phyloP scores from a whole-genome alignment of 805 yeast species.

The Zygosaccharomyces bailii region DNA sequence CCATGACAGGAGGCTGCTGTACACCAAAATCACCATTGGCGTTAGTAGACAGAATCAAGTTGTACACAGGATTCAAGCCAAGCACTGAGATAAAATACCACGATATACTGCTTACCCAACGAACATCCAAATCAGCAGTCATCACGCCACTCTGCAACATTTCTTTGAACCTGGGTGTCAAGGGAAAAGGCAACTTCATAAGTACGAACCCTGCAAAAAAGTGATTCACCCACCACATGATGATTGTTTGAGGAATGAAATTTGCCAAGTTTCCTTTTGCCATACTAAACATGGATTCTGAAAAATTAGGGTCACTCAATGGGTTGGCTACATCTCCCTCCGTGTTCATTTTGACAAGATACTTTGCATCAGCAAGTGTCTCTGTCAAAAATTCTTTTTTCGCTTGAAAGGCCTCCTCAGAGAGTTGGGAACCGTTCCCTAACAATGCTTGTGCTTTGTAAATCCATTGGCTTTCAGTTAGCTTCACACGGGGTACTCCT shows the following conservation, averaged over 20 bases:
- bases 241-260: slow-evolving; percentile 85
- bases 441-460: slow-evolving; percentile 57
- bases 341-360: slow-evolving; percentile 46
- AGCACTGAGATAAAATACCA: slow-evolving; percentile 91
- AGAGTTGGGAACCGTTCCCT: slow-evolving; percentile 50
- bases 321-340: slow-evolving; percentile 51
- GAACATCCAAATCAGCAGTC: slow-evolving; percentile 79
- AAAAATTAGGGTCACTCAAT: slow-evolving; percentile 62
- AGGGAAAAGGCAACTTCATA: slow-evolving; percentile 86
- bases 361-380: slow-evolving; percentile 51
- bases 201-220: slow-evolving; percentile 89
- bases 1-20: slow-evolving; percentile 30
- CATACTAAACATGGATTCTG: slow-evolving; percentile 72
- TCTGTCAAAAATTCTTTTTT: slow-evolving; percentile 50
- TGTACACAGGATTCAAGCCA: slow-evolving; percentile 77
- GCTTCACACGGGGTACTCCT: slow-evolving; percentile 46
- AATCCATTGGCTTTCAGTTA: slow-evolving; percentile 63
- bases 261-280: slow-evolving; percentile 78
- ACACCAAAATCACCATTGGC: slow-evolving; percentile 25
- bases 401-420: slow-evolving; percentile 48
- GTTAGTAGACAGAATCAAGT: slow-evolving; percentile 49
- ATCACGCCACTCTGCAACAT: slow-evolving; percentile 87
- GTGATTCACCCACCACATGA: slow-evolving; percentile 94
- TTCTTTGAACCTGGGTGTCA: slow-evolving; percentile 83
- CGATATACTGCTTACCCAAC: slow-evolving; percentile 90